phyloP scores from a whole-genome alignment of 306 rosid genomes.

The Quercus engelmannii region DNA sequence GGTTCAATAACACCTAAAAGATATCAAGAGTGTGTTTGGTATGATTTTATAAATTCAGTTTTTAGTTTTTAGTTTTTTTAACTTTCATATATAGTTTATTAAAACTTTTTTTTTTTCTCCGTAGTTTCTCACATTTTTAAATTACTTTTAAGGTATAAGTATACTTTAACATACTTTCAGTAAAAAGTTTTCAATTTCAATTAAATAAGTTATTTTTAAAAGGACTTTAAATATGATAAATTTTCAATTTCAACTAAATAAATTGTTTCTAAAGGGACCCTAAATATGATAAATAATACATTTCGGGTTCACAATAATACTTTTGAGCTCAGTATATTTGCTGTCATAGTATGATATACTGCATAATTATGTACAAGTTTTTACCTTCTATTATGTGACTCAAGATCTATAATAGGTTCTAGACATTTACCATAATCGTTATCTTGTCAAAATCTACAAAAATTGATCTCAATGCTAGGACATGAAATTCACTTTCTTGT shows the following conservation, averaged over 20 bases:
- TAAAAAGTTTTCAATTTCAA: accelerated
- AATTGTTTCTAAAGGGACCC: accelerated
- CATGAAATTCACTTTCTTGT: background rate
- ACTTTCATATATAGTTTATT: no score
- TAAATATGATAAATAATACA: background rate
- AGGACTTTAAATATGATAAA: background rate
- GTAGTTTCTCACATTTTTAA: no score
- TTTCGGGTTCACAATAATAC: background rate
- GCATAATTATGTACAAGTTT: background rate
- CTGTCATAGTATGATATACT: background rate
- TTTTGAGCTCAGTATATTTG: background rate
- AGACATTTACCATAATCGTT: background rate
- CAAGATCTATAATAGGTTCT: background rate
- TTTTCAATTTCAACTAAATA: no score
- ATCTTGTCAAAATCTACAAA: background rate
- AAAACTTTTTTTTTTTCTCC: accelerated
- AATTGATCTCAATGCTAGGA: background rate
- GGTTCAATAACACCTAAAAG: background rate
- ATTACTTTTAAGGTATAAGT: accelerated
- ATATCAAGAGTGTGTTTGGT: no score
- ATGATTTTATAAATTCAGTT: no score
- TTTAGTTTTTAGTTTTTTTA: no score
- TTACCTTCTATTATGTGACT: background rate
- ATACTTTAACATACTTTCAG: accelerated
- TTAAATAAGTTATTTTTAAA: accelerated